Evolutionary conservation across 2,329 filamentous ascomycete genomes (phyloP), one percentile per base, ranked within the genome.

Genomic region (Cryphonectria parasitica): DNA sequence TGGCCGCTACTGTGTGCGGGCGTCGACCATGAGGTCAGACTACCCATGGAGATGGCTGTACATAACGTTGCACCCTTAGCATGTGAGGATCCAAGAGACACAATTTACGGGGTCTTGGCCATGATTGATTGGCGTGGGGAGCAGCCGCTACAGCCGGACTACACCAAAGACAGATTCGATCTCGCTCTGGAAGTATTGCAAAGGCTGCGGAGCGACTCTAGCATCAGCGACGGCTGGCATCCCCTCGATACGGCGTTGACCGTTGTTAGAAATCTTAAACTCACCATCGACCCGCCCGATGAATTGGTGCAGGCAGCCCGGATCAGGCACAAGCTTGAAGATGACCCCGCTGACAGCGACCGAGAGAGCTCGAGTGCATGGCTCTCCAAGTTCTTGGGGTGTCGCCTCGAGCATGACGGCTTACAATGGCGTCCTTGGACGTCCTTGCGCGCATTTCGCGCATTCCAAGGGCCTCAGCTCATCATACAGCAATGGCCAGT

Each of bases 61-160:
- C 13, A 1, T 8, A 5, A n/a, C 3, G 3, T n/a, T 10, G 49
- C 49, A 22, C n/a, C 10, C 3, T 7, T 64, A 39, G 17, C 41
- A 2, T 54, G 70, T 41, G 43, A 56, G 15, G 70, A 71, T n/a
- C 39, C 17, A 4, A 64, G 70, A 25, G 64, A 71, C 28, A 64
- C 34, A 13, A 36, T 71, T 0, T 71, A 64, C 17, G 67, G 64
- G 0, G 19, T 56, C 28, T 13, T 69, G 13, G 36, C 67, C 0
- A 60, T 41, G 28, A 25, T 67, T 31, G 22, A 64, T 5, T 69
- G 67, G 67, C 3, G 17, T 0, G 31, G 25, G 8, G 2, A 17
- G 31, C 3, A 49, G 5, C 67, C 67, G 11, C 66, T 67, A 8
- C 34, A 22, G 2, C 67, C 67, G 22, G 60, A 71, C 6, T 71